Evolutionary conservation across 495 filamentous ascomycete genomes (phyloP).

Genomic region (Neurospora sp.): DNA sequence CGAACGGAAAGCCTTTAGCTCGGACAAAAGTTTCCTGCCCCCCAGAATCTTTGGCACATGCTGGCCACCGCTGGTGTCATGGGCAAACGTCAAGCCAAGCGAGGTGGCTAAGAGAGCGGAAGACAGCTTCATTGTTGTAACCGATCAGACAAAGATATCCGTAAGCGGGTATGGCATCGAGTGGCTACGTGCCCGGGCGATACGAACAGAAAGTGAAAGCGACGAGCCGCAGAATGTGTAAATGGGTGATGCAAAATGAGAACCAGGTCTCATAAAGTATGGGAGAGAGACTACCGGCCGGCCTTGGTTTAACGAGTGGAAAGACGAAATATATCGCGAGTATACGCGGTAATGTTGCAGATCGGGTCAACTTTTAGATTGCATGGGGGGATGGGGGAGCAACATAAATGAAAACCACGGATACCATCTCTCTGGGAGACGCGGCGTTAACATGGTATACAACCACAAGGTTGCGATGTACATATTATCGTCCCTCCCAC

Average conservation of each 20-base stretch:
- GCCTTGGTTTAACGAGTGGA: neutral
- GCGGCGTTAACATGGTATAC: conserved; percentile 2
- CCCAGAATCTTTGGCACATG: conserved; percentile 29
- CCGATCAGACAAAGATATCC: neutral
- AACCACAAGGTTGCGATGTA: conserved; percentile 4
- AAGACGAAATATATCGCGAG: neutral
- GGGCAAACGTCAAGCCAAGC: conserved; percentile 16
- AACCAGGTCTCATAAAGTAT: conserved; percentile 11
- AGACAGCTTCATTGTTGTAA: conserved; percentile 25
- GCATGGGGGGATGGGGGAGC: conserved; percentile 10
- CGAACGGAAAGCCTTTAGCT: conserved; percentile 14
- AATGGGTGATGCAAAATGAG: neutral
- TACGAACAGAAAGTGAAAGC: neutral
- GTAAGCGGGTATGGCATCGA: conserved; percentile 2
- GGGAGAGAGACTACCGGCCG: neutral
- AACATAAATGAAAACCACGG: conserved; percentile 18
- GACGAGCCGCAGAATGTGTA: conserved; percentile 2
- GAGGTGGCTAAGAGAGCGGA: conserved; percentile 17
- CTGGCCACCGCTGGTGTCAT: conserved; percentile 19
- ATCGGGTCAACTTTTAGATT: conserved; percentile 2
- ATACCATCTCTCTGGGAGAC: conserved; percentile 14
- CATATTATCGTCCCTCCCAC: conserved; percentile 12
- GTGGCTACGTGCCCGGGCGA: neutral
- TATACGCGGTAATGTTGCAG: conserved; percentile 17
- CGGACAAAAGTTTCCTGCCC: conserved; percentile 24